Base-by-base conservation (phyloP, 139 green algal species). In the Mesotaenium endlicherianum region DNA sequence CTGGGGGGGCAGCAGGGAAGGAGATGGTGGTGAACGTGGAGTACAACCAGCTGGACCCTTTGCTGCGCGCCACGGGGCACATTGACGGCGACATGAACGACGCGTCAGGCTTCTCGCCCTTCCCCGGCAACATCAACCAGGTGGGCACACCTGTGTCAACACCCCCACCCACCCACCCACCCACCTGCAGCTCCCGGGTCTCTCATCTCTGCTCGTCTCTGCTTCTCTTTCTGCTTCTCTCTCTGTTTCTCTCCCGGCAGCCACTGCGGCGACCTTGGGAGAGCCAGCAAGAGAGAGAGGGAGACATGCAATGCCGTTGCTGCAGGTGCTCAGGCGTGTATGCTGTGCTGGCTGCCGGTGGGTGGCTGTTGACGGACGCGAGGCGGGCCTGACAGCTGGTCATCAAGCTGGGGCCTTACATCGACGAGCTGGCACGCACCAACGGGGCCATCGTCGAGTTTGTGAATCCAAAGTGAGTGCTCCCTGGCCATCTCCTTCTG, bases 31-130 rank as follows among this genome's bases (percentile, higher is more conserved):
- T 98, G 79, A 99, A 98, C 84, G 96, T 99, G 64, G 96, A 99
- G 89, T 99, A 99, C 93, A 99, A 99, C 89, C 96, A 98, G 92
- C 91, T 98, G 85, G 95, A 98, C 87, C 94, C 95, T 26, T 86
- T 99, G 81, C 91, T 98, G 81, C 77, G 94, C 0, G 92, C 89
- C 64, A 97, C 94, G 0, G 89, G 40, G 67, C 59, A 84, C 42
- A 75, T 78, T 0, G 80, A 92, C 3, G 95, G 94, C 0, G 95
- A 98, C 78, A 91, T 97, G 2, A 97, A 97, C 71, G 95, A 98
- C 79, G 88, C 70, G 14, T 89, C 76, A 17, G 96, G 95, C 76
- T 97, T 91, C 78, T 98, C 95, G 1, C 96, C 96, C 34, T 99
- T 94, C 90, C 96, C 96, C 20, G 92, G 92, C 75, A 91, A 91